Conservation (phyloP, 768 basidiomycete genomes). For the Amyloporia xantha region DNA sequence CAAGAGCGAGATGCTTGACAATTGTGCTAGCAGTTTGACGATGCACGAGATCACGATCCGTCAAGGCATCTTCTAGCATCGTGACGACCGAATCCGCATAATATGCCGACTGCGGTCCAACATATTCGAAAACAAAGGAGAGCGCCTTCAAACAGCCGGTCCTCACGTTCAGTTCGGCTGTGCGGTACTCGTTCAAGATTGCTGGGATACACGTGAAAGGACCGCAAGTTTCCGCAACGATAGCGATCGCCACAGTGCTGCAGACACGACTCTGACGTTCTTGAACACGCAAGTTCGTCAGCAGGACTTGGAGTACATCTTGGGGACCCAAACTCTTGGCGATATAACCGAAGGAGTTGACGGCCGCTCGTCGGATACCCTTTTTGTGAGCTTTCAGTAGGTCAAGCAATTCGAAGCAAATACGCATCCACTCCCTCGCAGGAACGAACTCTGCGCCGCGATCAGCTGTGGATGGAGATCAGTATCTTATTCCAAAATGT, state of each 20-base stretch:
- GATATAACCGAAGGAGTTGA: conserved; percentile 99
- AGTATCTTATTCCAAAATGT: not conserved
- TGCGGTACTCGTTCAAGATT: conserved; percentile 97
- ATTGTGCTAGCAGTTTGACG: conserved; percentile 98
- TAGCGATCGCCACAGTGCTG: conserved; percentile 96
- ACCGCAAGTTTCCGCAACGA: conserved; percentile 91
- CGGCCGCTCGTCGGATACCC: conserved; percentile 95
- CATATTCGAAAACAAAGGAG: conserved; percentile 99
- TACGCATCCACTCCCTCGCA: conserved; percentile 99
- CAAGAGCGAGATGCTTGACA: conserved; percentile 95
- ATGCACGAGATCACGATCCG: conserved; percentile 96
- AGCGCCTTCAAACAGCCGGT: conserved; percentile 98
- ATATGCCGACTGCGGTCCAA: conserved; percentile 93
- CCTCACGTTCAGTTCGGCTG: conserved; percentile 95
- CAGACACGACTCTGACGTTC: conserved; percentile 99
- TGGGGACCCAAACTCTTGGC: conserved; percentile 99
- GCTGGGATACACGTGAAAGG: conserved; percentile 99
- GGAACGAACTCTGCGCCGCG: conserved; percentile 98
- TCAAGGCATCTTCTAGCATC: conserved; percentile 96
- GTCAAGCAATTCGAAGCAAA: conserved; percentile 96
- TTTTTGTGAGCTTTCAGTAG: conserved; percentile 99
- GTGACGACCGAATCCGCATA: conserved; percentile 97
- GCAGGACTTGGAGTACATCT: conserved; percentile 90
- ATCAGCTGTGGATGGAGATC: conserved; percentile 54
- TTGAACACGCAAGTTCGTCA: conserved; percentile 96